Percentiles rank a stretch among this genome's conserved stretches.
Conservation (phyloP, 164 flowering plant genomes). For the Litsea cubeba region DNA sequence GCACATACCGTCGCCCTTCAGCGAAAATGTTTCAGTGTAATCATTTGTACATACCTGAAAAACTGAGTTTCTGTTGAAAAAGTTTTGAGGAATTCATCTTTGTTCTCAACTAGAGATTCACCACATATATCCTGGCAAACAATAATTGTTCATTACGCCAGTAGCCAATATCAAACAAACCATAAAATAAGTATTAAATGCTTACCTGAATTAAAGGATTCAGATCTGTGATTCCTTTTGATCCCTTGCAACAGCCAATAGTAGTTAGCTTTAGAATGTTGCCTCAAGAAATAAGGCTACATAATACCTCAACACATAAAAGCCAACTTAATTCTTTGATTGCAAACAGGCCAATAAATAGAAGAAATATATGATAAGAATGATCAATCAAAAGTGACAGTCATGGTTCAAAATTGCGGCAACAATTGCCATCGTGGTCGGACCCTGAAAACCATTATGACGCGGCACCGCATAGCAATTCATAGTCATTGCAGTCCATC, state of each 20-base stretch:
- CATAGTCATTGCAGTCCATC: too few species aligned
- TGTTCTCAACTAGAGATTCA: conserved; percentile 63
- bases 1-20: too few species aligned
- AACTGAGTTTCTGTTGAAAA: conserved; percentile 52
- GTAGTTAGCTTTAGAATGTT: neutral
- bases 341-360: too few species aligned
- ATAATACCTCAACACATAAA: neutral
- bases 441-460: too few species aligned
- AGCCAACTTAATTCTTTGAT: too few species aligned
- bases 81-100: conserved; percentile 69
- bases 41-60: conserved; percentile 40
- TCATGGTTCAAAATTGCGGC: too few species aligned
- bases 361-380: too few species aligned
- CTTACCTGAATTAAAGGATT: conserved; percentile 70
- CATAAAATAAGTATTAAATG: conserved; percentile 5
- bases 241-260: conserved; percentile 42
- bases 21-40: neutral
- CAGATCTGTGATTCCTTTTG: conserved; percentile 82
- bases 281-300: neutral
- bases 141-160: conserved; percentile 9
- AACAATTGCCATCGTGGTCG: too few species aligned
- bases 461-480: too few species aligned
- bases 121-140: conserved; percentile 67
- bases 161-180: neutral
- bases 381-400: too few species aligned